These are phyloP conservation scores for Aaosphaeria pasadenensis DNA, from an alignment of 2,329 filamentous ascomycete genomes.

Conservation along the genomic window DNA sequence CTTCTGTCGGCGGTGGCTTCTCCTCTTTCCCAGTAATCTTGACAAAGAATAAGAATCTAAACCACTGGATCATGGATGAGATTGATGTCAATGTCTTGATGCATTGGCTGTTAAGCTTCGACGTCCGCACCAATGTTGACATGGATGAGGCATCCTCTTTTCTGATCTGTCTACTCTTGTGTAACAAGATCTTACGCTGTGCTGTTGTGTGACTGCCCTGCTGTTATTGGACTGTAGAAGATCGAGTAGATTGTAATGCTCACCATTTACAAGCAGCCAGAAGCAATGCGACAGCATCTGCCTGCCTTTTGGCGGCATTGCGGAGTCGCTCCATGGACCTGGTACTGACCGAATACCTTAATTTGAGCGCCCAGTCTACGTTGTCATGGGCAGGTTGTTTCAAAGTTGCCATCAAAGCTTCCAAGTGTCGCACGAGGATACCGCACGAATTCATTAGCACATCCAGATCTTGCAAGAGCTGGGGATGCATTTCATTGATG, in stretches of 20 bases:
- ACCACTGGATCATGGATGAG: constrained; percentile 32
- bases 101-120: constrained; percentile 24
- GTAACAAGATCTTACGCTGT: constrained; percentile 34
- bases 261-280: constrained; percentile 14
- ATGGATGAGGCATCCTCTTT: constrained; percentile 28
- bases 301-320: constrained; percentile 30
- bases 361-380: constrained; percentile 28
- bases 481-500: constrained; percentile 31
- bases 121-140: constrained; percentile 25
- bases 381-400: constrained; percentile 28
- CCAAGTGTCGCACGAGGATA: constrained; percentile 27
- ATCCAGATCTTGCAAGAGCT: constrained; percentile 32
- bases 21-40: constrained; percentile 19
- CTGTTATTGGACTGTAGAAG: too few species aligned
- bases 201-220: constrained; percentile 27
- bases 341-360: constrained; percentile 28
- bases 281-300: constrained; percentile 26
- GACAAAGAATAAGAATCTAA: constrained; percentile 25
- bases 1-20: constrained; percentile 18
- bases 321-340: constrained; percentile 30
- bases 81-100: constrained; percentile 26
- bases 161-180: constrained; percentile 35
- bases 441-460: constrained; percentile 30
- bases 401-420: constrained; percentile 21
- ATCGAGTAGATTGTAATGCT: neutral